Percentiles rank a stretch among this genome's conserved stretches.
Evolutionary conservation across 2,329 filamentous ascomycete genomes (phyloP).

Genomic region (Coniella vitis): DNA sequence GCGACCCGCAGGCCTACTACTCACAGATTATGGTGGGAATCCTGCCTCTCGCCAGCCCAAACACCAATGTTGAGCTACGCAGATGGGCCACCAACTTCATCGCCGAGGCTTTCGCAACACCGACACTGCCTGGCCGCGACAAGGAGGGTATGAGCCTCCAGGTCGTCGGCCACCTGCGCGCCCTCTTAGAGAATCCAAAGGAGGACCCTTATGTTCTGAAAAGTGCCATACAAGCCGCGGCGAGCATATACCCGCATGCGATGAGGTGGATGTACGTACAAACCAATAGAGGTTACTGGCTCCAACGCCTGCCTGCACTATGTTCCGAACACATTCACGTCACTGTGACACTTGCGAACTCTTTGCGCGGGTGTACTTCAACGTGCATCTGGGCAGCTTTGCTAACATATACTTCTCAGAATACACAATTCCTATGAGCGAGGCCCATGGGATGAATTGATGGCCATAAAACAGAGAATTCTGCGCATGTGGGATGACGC

Average conservation of each 20-base stretch:
- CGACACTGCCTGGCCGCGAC: slow-evolving; percentile 66
- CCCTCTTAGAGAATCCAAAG: slow-evolving; percentile 61
- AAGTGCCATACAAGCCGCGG: slow-evolving; percentile 78
- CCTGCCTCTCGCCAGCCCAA: slow-evolving; percentile 78
- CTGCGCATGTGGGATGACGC: slow-evolving; percentile 81
- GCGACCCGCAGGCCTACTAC: slow-evolving; percentile 75
- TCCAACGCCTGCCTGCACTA: not conserved
- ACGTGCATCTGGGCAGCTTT: not conserved
- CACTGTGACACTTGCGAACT: not conserved
- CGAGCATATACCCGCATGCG: slow-evolving; percentile 87
- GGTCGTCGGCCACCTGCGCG: slow-evolving; percentile 70
- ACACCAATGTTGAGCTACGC: slow-evolving; percentile 70
- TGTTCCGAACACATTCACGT: not conserved
- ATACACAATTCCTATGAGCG: slow-evolving; percentile 80
- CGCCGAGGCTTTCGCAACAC: slow-evolving; percentile 90
- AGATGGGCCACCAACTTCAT: slow-evolving; percentile 96
- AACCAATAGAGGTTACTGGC: not conserved
- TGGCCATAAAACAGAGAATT: slow-evolving; percentile 81
- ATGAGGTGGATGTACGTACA: slow-evolving; percentile 87
- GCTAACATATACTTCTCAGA: slow-evolving; percentile 39
- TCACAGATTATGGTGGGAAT: slow-evolving; percentile 87
- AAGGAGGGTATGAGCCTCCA: slow-evolving; percentile 75
- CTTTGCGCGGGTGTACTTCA: not conserved
- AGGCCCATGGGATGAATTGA: slow-evolving; percentile 81
- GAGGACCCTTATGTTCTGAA: slow-evolving; percentile 78